Evolutionary conservation across 2,329 filamentous ascomycete genomes (phyloP), one percentile per base, ranked within the genome.

Genomic region (Colletotrichum graminicola): DNA sequence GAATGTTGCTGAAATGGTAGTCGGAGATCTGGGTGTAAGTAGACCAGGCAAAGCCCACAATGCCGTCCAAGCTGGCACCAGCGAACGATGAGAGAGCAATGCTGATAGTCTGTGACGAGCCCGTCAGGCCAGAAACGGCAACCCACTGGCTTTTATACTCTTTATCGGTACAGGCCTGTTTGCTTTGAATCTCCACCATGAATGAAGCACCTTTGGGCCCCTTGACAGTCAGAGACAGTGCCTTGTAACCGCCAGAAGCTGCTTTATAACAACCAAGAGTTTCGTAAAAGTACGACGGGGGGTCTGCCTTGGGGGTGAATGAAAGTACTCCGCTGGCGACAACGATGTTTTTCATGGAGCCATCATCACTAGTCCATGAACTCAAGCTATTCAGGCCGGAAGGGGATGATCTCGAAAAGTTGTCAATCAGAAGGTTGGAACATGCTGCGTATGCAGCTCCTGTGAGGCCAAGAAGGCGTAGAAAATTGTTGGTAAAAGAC

Each of bases 271-370:
- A 89, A 0, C 77, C 74, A 66, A 89, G 84, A 1, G 82, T 85
- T 76, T 87, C 86, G 75, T 88, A 88, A 73, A 87, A 88, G 78
- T 89, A 89, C n/a, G 86, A 85, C 23, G 74, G 75, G 16, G 79
- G 74, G 32, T 71, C 65, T 16, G 43, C 12, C 72, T 83, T 85
- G 41, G 85, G 84, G 14, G 82, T 84, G 77, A 89, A 86, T 5
- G 82, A 82, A 29, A 88, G 81, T 41, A 84, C 81, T 62, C 84
- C 83, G 32, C 78, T 77, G 23, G 78, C 78, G 51, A 80, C 81
- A 52, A 76, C 84, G 77, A 75, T 82, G 77, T 72, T 76, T 8
- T 78, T 79, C 80, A 86, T 87, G 67, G 82, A 80, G 18, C 78
- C 81, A 78, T 89, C 87, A 74, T 88, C 86, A 74, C 78, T 81